phyloP scores from a whole-genome alignment of 192 early-diverging fungal species.

The Nowakowskiella sp. region DNA sequence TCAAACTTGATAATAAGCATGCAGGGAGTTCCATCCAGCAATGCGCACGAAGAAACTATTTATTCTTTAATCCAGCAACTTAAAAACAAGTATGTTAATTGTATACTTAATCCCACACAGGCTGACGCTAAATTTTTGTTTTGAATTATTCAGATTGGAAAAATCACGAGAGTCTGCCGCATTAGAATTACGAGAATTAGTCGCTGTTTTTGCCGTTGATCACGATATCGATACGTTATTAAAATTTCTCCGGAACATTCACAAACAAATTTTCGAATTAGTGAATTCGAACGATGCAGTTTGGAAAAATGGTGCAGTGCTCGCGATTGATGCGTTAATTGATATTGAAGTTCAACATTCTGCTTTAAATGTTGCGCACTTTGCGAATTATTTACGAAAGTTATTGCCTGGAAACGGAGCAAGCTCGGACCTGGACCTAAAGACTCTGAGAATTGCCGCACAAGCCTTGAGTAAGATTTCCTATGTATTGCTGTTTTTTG shows the following conservation, averaged over 20 bases:
- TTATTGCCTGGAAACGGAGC: slow-evolving; percentile 62
- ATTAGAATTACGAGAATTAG: background rate
- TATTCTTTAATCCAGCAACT: no score
- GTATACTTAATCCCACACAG: no score
- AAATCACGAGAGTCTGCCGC: no score
- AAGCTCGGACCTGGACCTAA: no score
- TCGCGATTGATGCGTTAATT: slow-evolving; percentile 59
- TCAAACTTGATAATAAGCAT: no score
- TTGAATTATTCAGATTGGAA: no score
- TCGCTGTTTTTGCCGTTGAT: background rate
- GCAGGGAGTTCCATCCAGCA: no score
- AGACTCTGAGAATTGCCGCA: slow-evolving; percentile 64
- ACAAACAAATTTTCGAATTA: slow-evolving; percentile 71
- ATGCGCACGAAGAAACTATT: no score
- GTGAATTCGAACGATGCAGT: slow-evolving; percentile 64
- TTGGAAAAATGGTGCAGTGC: slow-evolving; percentile 73
- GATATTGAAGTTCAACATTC: background rate
- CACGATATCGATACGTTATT: background rate
- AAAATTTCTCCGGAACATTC: slow-evolving; percentile 71
- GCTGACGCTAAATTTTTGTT: no score
- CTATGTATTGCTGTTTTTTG: background rate
- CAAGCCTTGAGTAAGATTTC: slow-evolving; percentile 57
- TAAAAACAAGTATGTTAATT: no score
- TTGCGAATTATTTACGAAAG: slow-evolving; percentile 72
- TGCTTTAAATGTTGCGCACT: slow-evolving; percentile 55